These are phyloP conservation scores for Paramecium tetraurelia DNA, from an alignment of 73 alveolate species.

Conservation along the genomic window DNA sequence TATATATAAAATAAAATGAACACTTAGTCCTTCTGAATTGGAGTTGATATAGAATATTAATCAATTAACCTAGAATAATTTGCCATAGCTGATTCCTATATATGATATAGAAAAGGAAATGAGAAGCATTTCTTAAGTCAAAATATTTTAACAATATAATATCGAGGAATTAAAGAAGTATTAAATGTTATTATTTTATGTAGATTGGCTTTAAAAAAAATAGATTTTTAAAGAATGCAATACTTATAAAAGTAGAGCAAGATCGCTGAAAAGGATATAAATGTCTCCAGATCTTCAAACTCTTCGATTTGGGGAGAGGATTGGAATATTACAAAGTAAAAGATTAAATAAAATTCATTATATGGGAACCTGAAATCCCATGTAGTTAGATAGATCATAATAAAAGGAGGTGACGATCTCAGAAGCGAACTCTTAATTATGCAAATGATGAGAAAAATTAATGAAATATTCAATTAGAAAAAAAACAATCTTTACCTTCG, in stretches of 20 bases:
- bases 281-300: background rate
- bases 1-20: background rate
- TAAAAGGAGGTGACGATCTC: slow-evolving; percentile 96
- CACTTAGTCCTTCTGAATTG: background rate
- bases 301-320: slow-evolving; percentile 84
- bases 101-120: slow-evolving; percentile 12
- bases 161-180: slow-evolving; percentile 16
- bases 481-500: slow-evolving; percentile 77
- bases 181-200: background rate
- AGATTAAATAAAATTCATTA: slow-evolving; percentile 69
- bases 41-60: background rate
- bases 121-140: background rate
- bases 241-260: background rate
- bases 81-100: background rate
- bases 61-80: background rate
- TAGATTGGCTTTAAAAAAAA: background rate
- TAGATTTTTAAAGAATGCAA: background rate
- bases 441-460: slow-evolving; percentile 85
- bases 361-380: slow-evolving; percentile 77
- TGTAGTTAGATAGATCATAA: slow-evolving; percentile 78
- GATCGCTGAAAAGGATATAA: background rate
- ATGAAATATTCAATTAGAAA: slow-evolving; percentile 79
- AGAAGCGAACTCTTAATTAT: slow-evolving; percentile 95
- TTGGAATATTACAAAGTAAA: slow-evolving; percentile 70
- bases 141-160: background rate